phyloP scores from a whole-genome alignment of 257 asterid species.

The Solanum chilense region DNA sequence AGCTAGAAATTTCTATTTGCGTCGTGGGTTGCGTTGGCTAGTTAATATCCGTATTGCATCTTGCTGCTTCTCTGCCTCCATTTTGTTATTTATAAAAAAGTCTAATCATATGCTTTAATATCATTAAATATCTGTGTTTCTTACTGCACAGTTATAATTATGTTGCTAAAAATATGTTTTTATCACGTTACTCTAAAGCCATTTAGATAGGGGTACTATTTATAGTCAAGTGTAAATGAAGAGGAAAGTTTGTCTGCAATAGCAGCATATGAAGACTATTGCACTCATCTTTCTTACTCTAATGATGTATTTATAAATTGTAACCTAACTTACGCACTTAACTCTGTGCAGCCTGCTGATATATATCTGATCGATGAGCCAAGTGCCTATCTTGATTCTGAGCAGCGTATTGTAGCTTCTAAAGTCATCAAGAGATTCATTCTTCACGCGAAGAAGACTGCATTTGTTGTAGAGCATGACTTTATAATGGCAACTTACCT shows the following conservation, averaged over 20 bases:
- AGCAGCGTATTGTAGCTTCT: slow-evolving; percentile 98
- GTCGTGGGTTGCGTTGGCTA: neutral
- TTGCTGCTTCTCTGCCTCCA: neutral
- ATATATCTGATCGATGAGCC: slow-evolving; percentile 94
- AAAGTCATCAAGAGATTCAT: slow-evolving; percentile 96
- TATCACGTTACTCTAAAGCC: neutral
- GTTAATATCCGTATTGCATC: neutral
- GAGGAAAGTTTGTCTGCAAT: neutral
- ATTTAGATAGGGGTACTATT: neutral
- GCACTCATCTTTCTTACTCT: neutral
- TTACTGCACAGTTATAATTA: neutral
- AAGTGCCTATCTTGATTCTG: slow-evolving; percentile 98
- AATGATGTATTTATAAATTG: neutral
- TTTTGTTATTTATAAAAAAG: neutral
- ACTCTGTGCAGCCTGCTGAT: slow-evolving; percentile 87
- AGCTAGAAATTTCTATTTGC: neutral
- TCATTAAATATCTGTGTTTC: neutral
- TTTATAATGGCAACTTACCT: slow-evolving; percentile 98
- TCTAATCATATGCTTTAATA: neutral
- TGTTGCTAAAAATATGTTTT: neutral
- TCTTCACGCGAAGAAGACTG: slow-evolving; percentile 94
- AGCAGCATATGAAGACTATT: neutral
- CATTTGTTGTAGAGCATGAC: slow-evolving; percentile 94
- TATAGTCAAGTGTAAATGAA: neutral
- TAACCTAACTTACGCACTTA: slow-evolving; percentile 1